phyloP scores from a whole-genome alignment of 352 stramenopile genomes.

The Pythium apleroticum region DNA sequence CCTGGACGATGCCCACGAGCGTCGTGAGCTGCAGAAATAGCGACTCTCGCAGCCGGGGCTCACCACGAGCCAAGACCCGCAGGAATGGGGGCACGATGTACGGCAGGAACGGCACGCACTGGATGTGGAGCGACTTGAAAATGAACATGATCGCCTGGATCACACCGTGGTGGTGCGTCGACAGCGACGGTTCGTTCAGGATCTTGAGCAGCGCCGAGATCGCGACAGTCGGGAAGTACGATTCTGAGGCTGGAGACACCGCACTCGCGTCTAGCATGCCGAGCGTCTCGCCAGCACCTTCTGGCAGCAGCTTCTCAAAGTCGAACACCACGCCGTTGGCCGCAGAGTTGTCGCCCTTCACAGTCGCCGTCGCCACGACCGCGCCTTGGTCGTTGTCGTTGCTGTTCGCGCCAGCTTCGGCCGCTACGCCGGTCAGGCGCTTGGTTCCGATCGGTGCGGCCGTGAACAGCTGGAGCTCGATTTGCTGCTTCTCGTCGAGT shows the following conservation, averaged over 20 bases:
- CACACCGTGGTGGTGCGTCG: constrained; percentile 95
- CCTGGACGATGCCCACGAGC: constrained; percentile 94
- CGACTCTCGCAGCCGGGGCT: constrained; percentile 92
- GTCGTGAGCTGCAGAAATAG: constrained; percentile 97
- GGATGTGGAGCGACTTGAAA: constrained; percentile 95
- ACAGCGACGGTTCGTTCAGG: constrained; percentile 94
- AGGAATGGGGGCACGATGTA: constrained; percentile 98
- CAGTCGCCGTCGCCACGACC: not conserved
- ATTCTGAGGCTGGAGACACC: constrained; percentile 78
- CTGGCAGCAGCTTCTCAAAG: constrained; percentile 66
- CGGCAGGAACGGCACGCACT: constrained; percentile 96
- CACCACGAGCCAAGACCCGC: constrained; percentile 88
- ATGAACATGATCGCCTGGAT: constrained; percentile 99
- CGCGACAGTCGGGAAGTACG: constrained; percentile 97
- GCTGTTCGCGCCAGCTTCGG: not conserved
- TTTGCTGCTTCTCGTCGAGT: constrained; percentile 86
- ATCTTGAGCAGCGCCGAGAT: constrained; percentile 97
- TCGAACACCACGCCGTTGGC: constrained; percentile 39
- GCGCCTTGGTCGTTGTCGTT: not conserved
- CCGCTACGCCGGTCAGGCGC: constrained; percentile 25
- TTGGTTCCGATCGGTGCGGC: constrained; percentile 84
- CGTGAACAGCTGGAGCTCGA: constrained; percentile 84
- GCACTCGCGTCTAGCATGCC: constrained; percentile 65
- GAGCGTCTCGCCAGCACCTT: constrained; percentile 38
- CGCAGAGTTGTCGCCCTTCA: constrained; percentile 11